Evolutionary conservation across 345 rosid genomes (phyloP), one percentile per base, ranked within the genome.

Genomic region (Dovyalis caffra): DNA sequence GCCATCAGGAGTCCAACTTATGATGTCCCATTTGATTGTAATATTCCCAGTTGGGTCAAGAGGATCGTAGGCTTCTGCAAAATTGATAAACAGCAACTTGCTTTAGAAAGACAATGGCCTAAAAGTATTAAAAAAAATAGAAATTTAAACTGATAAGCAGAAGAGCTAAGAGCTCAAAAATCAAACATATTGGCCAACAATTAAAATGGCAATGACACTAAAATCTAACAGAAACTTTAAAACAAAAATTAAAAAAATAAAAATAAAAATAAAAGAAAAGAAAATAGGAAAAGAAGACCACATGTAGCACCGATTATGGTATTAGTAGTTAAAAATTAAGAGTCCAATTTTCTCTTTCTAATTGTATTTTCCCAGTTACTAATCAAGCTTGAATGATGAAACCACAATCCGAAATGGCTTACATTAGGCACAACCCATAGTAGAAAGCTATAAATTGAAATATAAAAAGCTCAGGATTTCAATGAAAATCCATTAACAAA

Each of bases 11-110:
- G 88, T 84, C 99, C 97, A 95, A 83, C 74, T 87, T 67, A 81
- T 85, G 69, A 95, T 69, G 79, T 95, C 99, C 99, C 97, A 95
- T 85, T 86, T 94, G 78, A 92, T 87, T 40, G 99, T 95, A 86
- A 95, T 90, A 77, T 95, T 94, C 58, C 95, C 97, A 74, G 37
- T 84, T 64, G 97, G 99, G 78, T 92, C 97, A 78, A 95, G 91
- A 38, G 95, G 83, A 88, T 92, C 99, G 73, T 91, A 95, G 40
- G 97, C 94, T 81, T 88, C 96, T 88, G 70, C 8, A 70, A 37
- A 78, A 71, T 56, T 74, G 20, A 64, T 23, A 68, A 34, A 31
- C 57, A 75, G 31, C 45, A 64, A n/a, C 20, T 47, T 34, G 53
- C 1, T 35, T 71, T n/a, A 72, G 70, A 45, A 66, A 5, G 60